Evolutionary conservation across 2,329 filamentous ascomycete genomes (phyloP).

Genomic region (Colletotrichum tamarilloi): DNA sequence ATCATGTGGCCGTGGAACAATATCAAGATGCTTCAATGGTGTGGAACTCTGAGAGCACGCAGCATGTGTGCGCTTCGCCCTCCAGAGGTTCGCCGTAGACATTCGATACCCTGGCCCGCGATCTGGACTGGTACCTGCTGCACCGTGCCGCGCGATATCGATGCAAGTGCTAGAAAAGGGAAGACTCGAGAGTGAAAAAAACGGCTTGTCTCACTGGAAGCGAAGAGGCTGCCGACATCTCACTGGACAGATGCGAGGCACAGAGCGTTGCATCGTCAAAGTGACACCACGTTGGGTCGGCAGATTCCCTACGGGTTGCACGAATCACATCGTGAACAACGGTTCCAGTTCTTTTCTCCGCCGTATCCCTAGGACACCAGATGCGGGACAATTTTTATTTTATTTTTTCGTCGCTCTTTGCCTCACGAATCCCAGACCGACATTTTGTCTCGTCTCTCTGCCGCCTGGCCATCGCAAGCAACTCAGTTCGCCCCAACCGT

Average conservation of each 20-base stretch:
- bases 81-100: conserved; percentile 7
- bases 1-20: conserved; percentile 29
- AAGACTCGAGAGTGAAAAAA: background rate
- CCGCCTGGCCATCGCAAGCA: conserved; percentile 12
- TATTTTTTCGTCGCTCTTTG: conserved; percentile 2
- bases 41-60: background rate
- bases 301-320: conserved; percentile 24
- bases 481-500: background rate
- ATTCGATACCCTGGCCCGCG: conserved; percentile 12
- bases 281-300: conserved; percentile 22
- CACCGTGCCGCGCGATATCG: conserved; percentile 30
- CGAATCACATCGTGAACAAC: conserved; percentile 34
- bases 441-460: conserved; percentile 21
- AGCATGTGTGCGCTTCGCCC: conserved; percentile 3
- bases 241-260: conserved; percentile 24
- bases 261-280: conserved; percentile 33
- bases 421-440: conserved; percentile 23
- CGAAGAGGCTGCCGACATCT: conserved; percentile 9
- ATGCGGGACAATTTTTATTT: conserved; percentile 11
- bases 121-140: conserved; percentile 25
- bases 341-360: conserved; percentile 19
- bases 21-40: conserved; percentile 4
- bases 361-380: background rate
- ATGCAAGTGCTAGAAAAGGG: conserved; percentile 21
- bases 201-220: conserved; percentile 12